phyloP scores from a whole-genome alignment of 805 yeast genomes.

The Wickerhamiella kurtzmanii region DNA sequence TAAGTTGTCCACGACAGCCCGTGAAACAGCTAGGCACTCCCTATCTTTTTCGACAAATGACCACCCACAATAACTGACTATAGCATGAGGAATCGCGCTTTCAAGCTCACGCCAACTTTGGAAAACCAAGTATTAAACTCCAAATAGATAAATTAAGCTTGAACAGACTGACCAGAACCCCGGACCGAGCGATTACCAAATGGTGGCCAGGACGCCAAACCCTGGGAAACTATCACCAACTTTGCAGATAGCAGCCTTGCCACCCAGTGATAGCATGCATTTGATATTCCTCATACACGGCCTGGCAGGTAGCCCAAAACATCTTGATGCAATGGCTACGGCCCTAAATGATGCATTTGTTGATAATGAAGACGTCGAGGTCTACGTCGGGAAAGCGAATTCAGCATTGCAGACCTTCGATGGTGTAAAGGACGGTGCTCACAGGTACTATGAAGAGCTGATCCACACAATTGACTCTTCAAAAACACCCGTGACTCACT shows the following conservation, averaged over 20 bases:
- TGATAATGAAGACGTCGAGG: conserved; percentile 28
- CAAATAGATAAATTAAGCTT: too few species aligned
- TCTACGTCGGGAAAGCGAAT: conserved; percentile 41
- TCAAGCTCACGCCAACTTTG: too few species aligned
- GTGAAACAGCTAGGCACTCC: too few species aligned
- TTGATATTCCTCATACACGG: conserved; percentile 19
- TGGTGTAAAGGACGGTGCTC: conserved; percentile 54
- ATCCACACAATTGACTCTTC: conserved; percentile 27
- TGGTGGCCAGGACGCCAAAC: background rate
- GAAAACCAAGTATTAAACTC: too few species aligned
- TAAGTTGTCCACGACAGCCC: background rate
- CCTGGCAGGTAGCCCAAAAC: conserved; percentile 54
- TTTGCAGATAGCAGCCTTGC: background rate
- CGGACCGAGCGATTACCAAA: too few species aligned
- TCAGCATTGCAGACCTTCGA: conserved; percentile 69
- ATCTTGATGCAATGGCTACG: conserved; percentile 37
- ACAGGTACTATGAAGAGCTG: conserved; percentile 56
- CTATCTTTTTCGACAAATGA: too few species aligned
- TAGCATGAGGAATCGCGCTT: too few species aligned
- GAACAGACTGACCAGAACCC: too few species aligned
- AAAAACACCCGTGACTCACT: conserved; percentile 35
- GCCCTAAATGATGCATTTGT: conserved; percentile 28
- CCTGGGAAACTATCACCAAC: background rate
- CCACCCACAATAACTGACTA: too few species aligned
- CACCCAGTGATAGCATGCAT: conserved; percentile 10